These are phyloP conservation scores for Chloropicon primus DNA, from an alignment of 139 green algal genomes.

Conservation along the genomic window DNA sequence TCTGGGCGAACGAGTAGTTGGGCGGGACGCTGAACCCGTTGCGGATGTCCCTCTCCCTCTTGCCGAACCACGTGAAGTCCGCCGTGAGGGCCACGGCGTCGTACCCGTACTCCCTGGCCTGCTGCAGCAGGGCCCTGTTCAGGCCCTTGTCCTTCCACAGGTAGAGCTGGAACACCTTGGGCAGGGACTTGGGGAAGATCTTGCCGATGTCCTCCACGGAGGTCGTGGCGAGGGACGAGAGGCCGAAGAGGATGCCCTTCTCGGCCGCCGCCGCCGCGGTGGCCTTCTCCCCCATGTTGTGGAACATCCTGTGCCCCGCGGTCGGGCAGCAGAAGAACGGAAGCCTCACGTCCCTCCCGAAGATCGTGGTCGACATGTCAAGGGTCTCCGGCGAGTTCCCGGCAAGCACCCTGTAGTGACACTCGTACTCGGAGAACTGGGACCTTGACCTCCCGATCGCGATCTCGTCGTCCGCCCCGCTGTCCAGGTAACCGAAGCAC, in stretches of 20 bases:
- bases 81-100: background rate
- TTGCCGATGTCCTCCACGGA: background rate
- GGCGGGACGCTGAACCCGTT: background rate
- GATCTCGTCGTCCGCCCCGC: conserved; percentile 14
- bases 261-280: background rate
- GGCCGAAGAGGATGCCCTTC: background rate
- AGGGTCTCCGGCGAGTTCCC: conserved; percentile 6
- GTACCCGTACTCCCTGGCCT: background rate
- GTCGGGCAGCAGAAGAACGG: conserved; percentile 10
- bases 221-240: background rate
- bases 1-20: conserved; percentile 2
- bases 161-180: background rate
- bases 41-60: background rate
- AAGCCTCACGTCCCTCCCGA: background rate
- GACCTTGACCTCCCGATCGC: background rate
- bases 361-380: conserved; percentile 4
- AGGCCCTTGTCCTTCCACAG: background rate
- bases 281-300: conserved; percentile 5
- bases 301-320: conserved; percentile 15
- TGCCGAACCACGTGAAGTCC: background rate
- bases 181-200: background rate
- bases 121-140: background rate
- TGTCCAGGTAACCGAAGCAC: conserved; percentile 15
- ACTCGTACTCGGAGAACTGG: conserved; percentile 1
- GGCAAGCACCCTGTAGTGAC: conserved; percentile 2